Base-by-base conservation (phyloP, 352 stramenopile genomes). In the Globisporangium barbulae region DNA sequence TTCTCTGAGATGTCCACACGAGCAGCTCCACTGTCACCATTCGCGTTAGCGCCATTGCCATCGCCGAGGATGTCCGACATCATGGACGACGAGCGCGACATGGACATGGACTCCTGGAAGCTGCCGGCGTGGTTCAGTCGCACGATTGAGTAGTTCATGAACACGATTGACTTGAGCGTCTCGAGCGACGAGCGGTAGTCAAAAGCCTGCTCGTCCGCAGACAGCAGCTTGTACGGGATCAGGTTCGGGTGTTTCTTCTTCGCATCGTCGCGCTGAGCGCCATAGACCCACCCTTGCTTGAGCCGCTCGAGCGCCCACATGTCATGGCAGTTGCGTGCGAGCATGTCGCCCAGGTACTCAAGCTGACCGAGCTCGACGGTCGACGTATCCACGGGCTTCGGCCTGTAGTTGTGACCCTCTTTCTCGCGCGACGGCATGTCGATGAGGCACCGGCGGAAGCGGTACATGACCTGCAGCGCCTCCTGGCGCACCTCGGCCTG, bases 361-460 rank as follows among this genome's bases (percentile, higher is more conserved):
- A 93, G 69, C 57, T 81, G 81, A 0, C 85, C 79, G 21, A 96
- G 63, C 42, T 91, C 84, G n/a, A 96, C 74, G 19, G 62, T 69
- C 37, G 68, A 81, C 28, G 87, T 96, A 28, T 96, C 87, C 41
- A 96, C 84, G 33, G 87, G 87, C 67, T 96, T 94, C 12, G 87
- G 87, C 1, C 79, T 73, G 59, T 96, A 96, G 55, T 96, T 92
- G 68, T 96, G 85, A 4, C 87, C 87, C 69, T 96, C 87, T 41
- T 94, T 93, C 61, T 96, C 87, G 58, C 87, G 83, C 45, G 85
- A 94, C 41, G 87, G 87, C 87, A 96, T 96, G 56, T 94, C 87
- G 21, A 94, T 96, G 13, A 96, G 70, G 61, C 83, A 93, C 61
- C 90, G 92, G 15, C 84, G 82, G 81, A 96, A 96, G 21, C 87